phyloP scores from a whole-genome alignment of 2,329 filamentous ascomycete genomes.

The Aurifilum marmelostoma region DNA sequence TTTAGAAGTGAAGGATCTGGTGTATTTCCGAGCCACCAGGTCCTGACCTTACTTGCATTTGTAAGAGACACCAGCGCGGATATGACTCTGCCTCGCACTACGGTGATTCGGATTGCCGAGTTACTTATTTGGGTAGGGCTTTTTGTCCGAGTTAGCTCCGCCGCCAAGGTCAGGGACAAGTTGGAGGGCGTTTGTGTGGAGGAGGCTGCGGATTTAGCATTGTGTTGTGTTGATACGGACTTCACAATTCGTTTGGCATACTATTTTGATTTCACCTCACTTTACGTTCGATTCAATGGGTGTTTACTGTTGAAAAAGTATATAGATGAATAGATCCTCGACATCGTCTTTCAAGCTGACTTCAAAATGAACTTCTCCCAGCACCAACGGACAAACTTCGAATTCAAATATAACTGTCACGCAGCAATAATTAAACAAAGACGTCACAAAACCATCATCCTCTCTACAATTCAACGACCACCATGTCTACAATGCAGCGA shows the following conservation, averaged over 20 bases:
- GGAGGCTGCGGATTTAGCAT: neutral
- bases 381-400: neutral
- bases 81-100: neutral
- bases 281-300: neutral
- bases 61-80: neutral
- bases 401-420: neutral
- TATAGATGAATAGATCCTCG: neutral
- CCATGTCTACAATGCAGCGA: constrained; percentile 4
- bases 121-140: neutral
- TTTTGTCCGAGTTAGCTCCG: neutral
- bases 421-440: neutral
- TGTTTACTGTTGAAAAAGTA: neutral
- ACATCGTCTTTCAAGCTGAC: neutral
- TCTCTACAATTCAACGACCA: neutral
- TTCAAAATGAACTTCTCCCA: neutral
- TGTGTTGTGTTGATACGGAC: neutral
- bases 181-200: neutral
- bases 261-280: no score
- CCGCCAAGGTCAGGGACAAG: neutral
- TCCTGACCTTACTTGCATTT: neutral
- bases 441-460: neutral
- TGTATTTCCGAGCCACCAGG: neutral
- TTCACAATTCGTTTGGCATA: no score
- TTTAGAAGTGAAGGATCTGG: neutral
- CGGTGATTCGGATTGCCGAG: neutral